A percentile compares a stretch with the other conserved stretches of the same genome.
Conservation (phyloP, 2,329 filamentous ascomycete species). For the Cladosporium oxysporum region DNA sequence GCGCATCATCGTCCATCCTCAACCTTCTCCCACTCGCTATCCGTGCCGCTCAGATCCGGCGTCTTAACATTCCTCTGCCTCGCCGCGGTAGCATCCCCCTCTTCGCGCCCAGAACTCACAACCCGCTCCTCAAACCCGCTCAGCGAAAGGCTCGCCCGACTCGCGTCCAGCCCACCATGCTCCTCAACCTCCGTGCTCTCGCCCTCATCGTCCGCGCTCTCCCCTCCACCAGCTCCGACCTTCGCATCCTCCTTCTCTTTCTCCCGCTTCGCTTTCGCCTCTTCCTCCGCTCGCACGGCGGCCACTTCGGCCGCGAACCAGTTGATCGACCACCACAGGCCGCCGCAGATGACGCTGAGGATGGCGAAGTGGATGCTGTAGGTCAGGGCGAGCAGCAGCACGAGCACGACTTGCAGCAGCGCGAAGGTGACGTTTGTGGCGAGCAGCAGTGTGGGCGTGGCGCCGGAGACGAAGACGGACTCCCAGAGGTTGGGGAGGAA, state of each 20-base stretch:
- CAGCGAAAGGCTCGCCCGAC: constrained; percentile 20
- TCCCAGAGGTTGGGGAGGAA: constrained; percentile 80
- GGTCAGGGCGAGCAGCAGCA: constrained; percentile 75
- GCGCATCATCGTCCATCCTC: constrained; percentile 61
- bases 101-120: constrained; percentile 20
- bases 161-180: constrained; percentile 22
- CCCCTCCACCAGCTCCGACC: constrained; percentile 37
- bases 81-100: constrained; percentile 22
- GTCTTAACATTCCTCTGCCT: constrained; percentile 22
- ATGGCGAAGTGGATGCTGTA: constrained; percentile 86
- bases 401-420: constrained; percentile 76
- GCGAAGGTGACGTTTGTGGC: constrained; percentile 91
- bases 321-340: constrained; percentile 92
- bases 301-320: constrained; percentile 80
- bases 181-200: constrained; percentile 50
- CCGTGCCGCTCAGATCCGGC: constrained; percentile 56
- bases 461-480: constrained; percentile 89
- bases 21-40: constrained; percentile 98
- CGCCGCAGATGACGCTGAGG: constrained; percentile 74
- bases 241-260: constrained; percentile 45
- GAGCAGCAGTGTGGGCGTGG: constrained; percentile 81
- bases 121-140: constrained; percentile 21
- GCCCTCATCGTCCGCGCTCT: constrained; percentile 45
- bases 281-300: constrained; percentile 51
- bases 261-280: constrained; percentile 47